Evolutionary conservation across 768 basidiomycete genomes (phyloP), one percentile per base, ranked within the genome.

Genomic region (Boletus sp.): DNA sequence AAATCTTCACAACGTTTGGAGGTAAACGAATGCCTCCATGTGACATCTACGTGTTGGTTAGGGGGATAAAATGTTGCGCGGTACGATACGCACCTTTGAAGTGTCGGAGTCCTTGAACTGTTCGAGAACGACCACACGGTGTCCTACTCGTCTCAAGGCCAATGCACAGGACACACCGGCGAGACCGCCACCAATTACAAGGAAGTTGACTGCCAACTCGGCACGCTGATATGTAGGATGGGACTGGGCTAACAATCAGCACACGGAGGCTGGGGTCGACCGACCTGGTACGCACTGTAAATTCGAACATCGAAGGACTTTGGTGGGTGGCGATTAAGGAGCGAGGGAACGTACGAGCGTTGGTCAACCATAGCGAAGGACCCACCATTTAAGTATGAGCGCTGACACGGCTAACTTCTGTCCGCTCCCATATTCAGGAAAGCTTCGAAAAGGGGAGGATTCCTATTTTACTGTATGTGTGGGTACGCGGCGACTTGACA

Each of bases 41-140:
- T 21, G 67, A 66, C 27, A 60, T 60, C 75, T 78, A 15, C 34
- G 46, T 1, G 9, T 41, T n/a, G 21, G 23, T 63, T 40, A 25
- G 54, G 15, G 27, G 30, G 11, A 32, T 17, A 6, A 19, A 19
- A 44, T 14, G 5, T 23, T 10, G 6, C n/a, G 10, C 2, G 5
- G 6, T 23, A n/a, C 9, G 8, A 51, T 49, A 59, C 69, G 27
- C 37, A 75, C 77, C 53, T 70, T 70, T 34, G 64, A 66, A 33
- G 52, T 50, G n/a, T 72, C 65, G n/a, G 71, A 71, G 15, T 76
- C 77, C 51, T 74, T 72, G 17, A 66, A 69, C 54, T 75, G 71
- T 63, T 87, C 85, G 21, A 86, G 65, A 3, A 87, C 76, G 2
- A 77, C 70, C n/a, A 85, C 84, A 32, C 73, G 69, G 68, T 87